Conservation (phyloP, 495 filamentous ascomycete species). For the Annulohypoxylon moriforme region DNA sequence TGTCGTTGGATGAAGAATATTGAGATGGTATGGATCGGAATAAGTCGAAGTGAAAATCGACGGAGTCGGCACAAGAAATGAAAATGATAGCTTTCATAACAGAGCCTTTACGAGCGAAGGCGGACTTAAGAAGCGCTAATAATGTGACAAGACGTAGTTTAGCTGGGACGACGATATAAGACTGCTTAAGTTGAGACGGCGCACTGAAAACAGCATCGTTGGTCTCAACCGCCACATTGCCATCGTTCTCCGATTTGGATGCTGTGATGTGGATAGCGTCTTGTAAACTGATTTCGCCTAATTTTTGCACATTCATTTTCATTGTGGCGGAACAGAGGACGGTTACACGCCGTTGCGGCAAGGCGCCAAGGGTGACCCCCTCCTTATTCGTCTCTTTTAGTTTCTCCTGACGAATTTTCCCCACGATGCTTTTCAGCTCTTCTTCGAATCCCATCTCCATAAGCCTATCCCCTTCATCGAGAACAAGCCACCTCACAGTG, state of each 20-base stretch:
- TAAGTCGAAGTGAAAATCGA: slow-evolving; percentile 96
- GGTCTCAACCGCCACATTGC: slow-evolving; percentile 53
- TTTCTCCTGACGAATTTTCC: slow-evolving; percentile 71
- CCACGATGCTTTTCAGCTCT: slow-evolving; percentile 80
- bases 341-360: slow-evolving; percentile 83
- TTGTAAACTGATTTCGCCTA: slow-evolving; percentile 94
- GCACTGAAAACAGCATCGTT: slow-evolving; percentile 77
- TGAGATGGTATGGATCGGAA: slow-evolving; percentile 66
- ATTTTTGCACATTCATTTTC: slow-evolving; percentile 92
- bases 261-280: slow-evolving; percentile 89
- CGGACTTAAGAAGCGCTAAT: slow-evolving; percentile 80
- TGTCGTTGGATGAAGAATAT: slow-evolving; percentile 39
- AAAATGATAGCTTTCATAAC: slow-evolving; percentile 97
- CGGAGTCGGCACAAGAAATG: slow-evolving; percentile 94
- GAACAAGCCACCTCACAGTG: slow-evolving; percentile 89
- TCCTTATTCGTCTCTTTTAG: slow-evolving; percentile 53
- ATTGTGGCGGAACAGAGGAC: slow-evolving; percentile 96
- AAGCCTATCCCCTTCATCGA: slow-evolving; percentile 95
- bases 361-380: slow-evolving; percentile 57
- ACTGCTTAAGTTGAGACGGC: slow-evolving; percentile 91
- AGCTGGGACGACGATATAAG: slow-evolving; percentile 84
- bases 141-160: slow-evolving; percentile 91
- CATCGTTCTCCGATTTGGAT: slow-evolving; percentile 64
- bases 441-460: slow-evolving; percentile 98
- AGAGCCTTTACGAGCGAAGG: slow-evolving; percentile 86